Base-by-base conservation (phyloP, 1,284 basidiomycete genomes). In the Papiliotrema nemorosa region DNA sequence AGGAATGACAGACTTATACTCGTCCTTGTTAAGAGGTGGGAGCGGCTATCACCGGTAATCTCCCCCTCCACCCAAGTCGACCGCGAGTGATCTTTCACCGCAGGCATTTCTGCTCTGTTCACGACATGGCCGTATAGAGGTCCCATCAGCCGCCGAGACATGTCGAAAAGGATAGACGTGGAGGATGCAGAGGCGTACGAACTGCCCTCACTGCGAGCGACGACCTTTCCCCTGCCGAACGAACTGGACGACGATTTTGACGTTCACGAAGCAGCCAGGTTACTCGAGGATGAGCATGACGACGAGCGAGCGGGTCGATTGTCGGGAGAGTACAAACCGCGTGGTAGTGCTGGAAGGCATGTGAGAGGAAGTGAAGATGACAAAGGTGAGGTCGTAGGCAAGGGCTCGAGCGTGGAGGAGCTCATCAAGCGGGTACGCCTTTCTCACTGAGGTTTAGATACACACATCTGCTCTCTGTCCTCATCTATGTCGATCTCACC, bases 171-270 rank as follows among this genome's bases (percentile, higher is more conserved):
- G 10, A 18, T 18, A 13, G 13, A 25, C 13, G 16, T 33, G n/a
- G 31, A 53, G 14, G 65, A 67, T 13, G 69, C 66, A 2, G 69
- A 73, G 48, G 71, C 53, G 38, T 73, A 70, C 54, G 71, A 73
- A 58, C 60, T 73, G 4, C 55, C 63, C 22, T 50, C 49, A 4
- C 46, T 66, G 13, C 37, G 16, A 20, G n/a, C n/a, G n/a, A 29
- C 14, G 21, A 21, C 2, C 18, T 13, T 27, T 25, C 26, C n/a
- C 10, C 46, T 24, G 18, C 25, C n/a, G 49, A 13, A 16, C 21
- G 45, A 54, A 16, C 49, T 54, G 22, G 45, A 20, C 12, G 50
- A 48, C 25, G 50, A 56, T 22, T 16, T 31, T 18, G 50, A 49
- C 3, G 37, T 47, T 5, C 33, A 20, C 18, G 47, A 60, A 20